A percentile compares a stretch with the other conserved stretches of the same genome.
phyloP scores from a whole-genome alignment of 1,284 basidiomycete species.

The Acaromyces ingoldii region DNA sequence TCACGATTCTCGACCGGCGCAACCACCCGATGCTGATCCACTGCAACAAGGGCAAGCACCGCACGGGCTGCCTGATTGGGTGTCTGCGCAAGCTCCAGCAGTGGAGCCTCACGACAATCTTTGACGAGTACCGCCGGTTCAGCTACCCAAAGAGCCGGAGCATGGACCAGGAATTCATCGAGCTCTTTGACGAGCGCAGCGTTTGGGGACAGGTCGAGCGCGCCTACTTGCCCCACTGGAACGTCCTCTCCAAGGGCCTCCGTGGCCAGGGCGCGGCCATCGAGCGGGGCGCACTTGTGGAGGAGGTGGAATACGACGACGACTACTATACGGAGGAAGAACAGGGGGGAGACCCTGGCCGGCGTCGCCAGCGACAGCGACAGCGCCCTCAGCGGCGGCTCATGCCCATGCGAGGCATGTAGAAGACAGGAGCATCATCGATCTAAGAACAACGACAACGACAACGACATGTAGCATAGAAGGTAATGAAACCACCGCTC shows the following conservation, averaged over 20 bases:
- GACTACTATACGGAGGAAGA: no score
- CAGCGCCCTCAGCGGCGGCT: no score
- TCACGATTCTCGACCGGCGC: conserved; percentile 57
- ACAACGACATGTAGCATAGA: no score
- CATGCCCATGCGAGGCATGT: no score
- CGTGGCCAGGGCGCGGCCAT: neutral
- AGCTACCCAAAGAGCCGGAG: conserved; percentile 56
- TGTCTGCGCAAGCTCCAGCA: conserved; percentile 58
- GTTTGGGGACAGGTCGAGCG: conserved; percentile 21
- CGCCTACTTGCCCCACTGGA: conserved; percentile 24
- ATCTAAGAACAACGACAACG: no score
- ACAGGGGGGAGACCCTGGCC: no score
- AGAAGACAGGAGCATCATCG: no score
- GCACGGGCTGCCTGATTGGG: conserved; percentile 59
- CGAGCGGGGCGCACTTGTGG: no score
- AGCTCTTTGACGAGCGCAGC: conserved; percentile 49
- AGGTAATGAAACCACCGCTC: no score
- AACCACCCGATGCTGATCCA: conserved; percentile 60
- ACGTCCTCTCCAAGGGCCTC: conserved; percentile 10
- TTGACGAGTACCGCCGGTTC: conserved; percentile 59
- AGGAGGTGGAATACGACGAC: no score
- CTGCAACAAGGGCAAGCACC: conserved; percentile 62
- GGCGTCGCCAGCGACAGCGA: no score
- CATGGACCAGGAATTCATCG: conserved; percentile 60
- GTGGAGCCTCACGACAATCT: conserved; percentile 58